A percentile compares a stretch with the other conserved stretches of the same genome.
These are phyloP conservation scores for Metschnikowia gruessii DNA, from an alignment of 805 yeast species.

Conservation along the genomic window DNA sequence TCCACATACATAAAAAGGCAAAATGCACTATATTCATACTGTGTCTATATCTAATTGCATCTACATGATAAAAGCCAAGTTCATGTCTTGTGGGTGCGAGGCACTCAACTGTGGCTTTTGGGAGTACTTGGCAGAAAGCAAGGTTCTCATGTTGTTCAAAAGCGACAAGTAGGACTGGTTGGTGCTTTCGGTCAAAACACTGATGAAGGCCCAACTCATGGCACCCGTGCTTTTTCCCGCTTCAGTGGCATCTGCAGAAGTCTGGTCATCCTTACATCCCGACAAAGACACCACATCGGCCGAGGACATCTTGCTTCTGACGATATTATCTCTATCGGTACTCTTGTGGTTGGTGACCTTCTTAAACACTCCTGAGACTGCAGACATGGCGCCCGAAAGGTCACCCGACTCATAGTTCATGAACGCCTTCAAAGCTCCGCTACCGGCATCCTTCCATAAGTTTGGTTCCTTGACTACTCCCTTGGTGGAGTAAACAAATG, in stretches of 20 bases:
- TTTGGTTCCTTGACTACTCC: slow-evolving; percentile 83
- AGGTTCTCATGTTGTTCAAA: slow-evolving; percentile 65
- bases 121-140: slow-evolving; percentile 59
- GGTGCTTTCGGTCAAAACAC: slow-evolving; percentile 58
- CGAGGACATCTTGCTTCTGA: slow-evolving; percentile 59
- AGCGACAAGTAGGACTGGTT: slow-evolving; percentile 67
- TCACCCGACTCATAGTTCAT: slow-evolving; percentile 29
- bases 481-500: slow-evolving; percentile 76
- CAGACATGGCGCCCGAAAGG: slow-evolving; percentile 37
- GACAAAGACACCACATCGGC: slow-evolving; percentile 76
- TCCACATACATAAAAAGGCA: too few species aligned
- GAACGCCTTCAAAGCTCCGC: slow-evolving; percentile 47
- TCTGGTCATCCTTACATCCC: slow-evolving; percentile 83
- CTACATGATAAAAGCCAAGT: slow-evolving; percentile 32
- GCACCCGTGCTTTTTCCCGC: slow-evolving; percentile 78
- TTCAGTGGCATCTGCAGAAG: slow-evolving; percentile 73
- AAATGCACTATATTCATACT: too few species aligned
- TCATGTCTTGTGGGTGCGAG: slow-evolving; percentile 75
- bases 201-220: slow-evolving; percentile 74
- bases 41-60: too few species aligned
- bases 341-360: slow-evolving; percentile 25
- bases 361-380: slow-evolving; percentile 34
- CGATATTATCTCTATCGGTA: slow-evolving; percentile 29
- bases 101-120: slow-evolving; percentile 83
- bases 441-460: slow-evolving; percentile 70